A percentile compares a stretch with the other conserved stretches of the same genome.
These are phyloP conservation scores for Planoprotostelium fungivorum DNA, from an alignment of 78 protist species.

Conservation along the genomic window DNA sequence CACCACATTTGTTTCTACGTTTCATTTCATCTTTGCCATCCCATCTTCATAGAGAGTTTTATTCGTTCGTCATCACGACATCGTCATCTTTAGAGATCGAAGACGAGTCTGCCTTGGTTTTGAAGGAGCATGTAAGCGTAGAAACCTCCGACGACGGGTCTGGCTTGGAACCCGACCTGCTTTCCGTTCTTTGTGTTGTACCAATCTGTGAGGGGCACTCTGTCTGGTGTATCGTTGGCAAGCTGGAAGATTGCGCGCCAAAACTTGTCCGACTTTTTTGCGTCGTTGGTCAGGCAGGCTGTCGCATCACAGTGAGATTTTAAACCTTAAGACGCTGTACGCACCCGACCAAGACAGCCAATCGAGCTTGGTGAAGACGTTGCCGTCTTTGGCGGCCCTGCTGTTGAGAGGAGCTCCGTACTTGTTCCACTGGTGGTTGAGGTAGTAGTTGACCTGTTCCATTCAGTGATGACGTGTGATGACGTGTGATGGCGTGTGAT, in stretches of 20 bases:
- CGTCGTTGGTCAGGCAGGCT: not conserved
- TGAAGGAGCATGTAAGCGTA: too few relatives aligned
- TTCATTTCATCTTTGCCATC: too few relatives aligned
- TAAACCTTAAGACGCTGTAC: too few relatives aligned
- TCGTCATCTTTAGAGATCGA: too few relatives aligned
- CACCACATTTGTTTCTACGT: too few relatives aligned
- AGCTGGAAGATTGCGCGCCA: not conserved
- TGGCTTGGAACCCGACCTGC: too few relatives aligned
- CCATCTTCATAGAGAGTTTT: too few relatives aligned
- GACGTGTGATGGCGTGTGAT: not conserved
- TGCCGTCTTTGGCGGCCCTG: not conserved
- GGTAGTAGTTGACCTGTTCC: not conserved
- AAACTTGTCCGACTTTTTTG: not conserved
- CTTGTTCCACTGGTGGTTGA: not conserved
- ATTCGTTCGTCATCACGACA: too few relatives aligned
- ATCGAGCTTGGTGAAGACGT: not conserved
- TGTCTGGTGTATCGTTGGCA: not conserved
- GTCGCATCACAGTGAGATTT: too few relatives aligned
- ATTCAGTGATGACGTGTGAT: too few relatives aligned
- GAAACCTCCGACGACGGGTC: too few relatives aligned
- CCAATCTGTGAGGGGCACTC: not conserved
- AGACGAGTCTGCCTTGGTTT: too few relatives aligned
- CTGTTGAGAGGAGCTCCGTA: not conserved
- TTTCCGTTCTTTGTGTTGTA: not conserved
- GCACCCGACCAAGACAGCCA: not conserved